These are phyloP conservation scores for Apiotrichum brassicae DNA, from an alignment of 1,284 basidiomycete genomes.

Conservation along the genomic window DNA sequence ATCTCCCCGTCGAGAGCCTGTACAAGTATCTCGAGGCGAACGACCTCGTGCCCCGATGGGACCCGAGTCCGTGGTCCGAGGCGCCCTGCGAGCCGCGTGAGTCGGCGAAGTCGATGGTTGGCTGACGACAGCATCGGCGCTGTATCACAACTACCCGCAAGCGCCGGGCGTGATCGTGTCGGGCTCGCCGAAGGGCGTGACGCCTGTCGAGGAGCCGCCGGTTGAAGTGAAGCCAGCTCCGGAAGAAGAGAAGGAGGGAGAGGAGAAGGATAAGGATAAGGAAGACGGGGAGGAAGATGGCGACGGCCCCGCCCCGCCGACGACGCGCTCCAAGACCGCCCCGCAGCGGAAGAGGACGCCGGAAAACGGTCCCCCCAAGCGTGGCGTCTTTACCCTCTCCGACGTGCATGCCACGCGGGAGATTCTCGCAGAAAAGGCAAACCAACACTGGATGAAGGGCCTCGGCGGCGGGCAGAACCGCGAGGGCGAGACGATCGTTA, in stretches of 20 bases:
- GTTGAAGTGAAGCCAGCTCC: neutral
- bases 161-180: slow-evolving; percentile 16
- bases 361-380: slow-evolving; percentile 16
- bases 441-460: slow-evolving; percentile 44
- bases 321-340: slow-evolving; percentile 38
- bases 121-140: slow-evolving; percentile 26
- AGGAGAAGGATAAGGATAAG: slow-evolving; percentile 8
- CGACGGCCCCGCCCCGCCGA: slow-evolving; percentile 24
- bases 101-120: neutral
- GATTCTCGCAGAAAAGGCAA: slow-evolving; percentile 42
- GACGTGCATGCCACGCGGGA: slow-evolving; percentile 38
- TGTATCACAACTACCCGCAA: slow-evolving; percentile 28
- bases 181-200: slow-evolving; percentile 4
- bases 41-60: slow-evolving; percentile 40
- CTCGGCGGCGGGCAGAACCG: slow-evolving; percentile 45
- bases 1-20: slow-evolving; percentile 36
- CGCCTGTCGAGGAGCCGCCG: neutral
- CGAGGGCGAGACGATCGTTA: slow-evolving; percentile 44
- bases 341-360: slow-evolving; percentile 29
- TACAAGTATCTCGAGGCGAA: slow-evolving; percentile 40
- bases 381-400: slow-evolving; percentile 40
- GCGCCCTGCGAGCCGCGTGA: slow-evolving; percentile 38
- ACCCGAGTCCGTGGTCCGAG: slow-evolving; percentile 43
- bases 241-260: neutral
- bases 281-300: slow-evolving; percentile 1